Conservation (phyloP, 2,329 filamentous ascomycete species). For the Verticillium albo-atrum region DNA sequence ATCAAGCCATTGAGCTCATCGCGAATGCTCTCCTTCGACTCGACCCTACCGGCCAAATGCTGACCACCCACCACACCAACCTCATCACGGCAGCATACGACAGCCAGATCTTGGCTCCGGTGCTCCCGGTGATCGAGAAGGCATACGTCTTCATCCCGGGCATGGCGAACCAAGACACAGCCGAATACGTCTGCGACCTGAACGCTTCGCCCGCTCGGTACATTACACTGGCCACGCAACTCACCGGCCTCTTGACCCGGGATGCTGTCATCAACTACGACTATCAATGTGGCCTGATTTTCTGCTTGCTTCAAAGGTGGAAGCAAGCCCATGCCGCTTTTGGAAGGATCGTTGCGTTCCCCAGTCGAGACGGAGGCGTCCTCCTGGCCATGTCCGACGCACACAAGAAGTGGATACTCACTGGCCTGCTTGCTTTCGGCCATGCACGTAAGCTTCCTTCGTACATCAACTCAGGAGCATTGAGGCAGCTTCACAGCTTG, state of each 20-base stretch:
- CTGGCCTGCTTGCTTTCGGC: conserved; percentile 68
- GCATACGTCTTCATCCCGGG: conserved; percentile 62
- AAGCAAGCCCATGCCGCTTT: conserved; percentile 56
- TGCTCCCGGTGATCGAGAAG: conserved; percentile 58
- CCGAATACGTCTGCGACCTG: conserved; percentile 40
- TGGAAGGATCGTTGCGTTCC: conserved; percentile 62
- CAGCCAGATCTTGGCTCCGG: conserved; percentile 46
- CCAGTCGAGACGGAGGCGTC: conserved; percentile 54
- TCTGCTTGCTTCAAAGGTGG: conserved; percentile 59
- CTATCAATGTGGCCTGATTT: conserved; percentile 58
- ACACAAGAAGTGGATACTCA: conserved; percentile 86
- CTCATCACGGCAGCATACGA: conserved; percentile 57
- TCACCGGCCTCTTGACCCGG: conserved; percentile 50
- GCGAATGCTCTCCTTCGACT: conserved; percentile 56
- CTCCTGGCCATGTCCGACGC: conserved; percentile 82
- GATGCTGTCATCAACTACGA: conserved; percentile 63
- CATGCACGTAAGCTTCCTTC: conserved; percentile 50
- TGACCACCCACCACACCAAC: conserved; percentile 59
- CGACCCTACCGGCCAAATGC: conserved; percentile 61
- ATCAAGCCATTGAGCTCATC: conserved; percentile 39
- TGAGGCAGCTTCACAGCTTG: conserved; percentile 52
- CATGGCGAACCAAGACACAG: conserved; percentile 27
- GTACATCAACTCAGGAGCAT: conserved; percentile 46
- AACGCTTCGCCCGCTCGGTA: conserved; percentile 45
- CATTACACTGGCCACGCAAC: conserved; percentile 53